Evolutionary conservation across 208 protist genomes (phyloP), one percentile per base, ranked within the genome.

Genomic region (Acanthamoeba sp.): DNA sequence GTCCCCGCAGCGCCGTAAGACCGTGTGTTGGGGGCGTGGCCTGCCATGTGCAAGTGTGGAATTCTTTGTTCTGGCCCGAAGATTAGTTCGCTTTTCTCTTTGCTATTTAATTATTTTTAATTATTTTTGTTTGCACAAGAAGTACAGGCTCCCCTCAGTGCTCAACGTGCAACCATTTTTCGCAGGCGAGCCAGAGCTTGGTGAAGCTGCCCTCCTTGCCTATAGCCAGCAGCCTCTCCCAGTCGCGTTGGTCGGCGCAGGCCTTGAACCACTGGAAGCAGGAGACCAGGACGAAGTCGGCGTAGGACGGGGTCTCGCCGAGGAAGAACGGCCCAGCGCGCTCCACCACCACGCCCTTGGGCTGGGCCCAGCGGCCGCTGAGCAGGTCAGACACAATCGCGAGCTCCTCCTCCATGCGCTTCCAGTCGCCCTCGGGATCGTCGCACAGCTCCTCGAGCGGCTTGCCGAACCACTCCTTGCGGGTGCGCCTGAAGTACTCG

Each of bases 381-480:
- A 91, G 84, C 55, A 91, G 1, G 57, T 91, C 84, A 1, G 84
- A 91, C 7, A 91, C 64, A 50, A 91, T 91, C 7, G 52, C 84
- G 32, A 91, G 1, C 40, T 91, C 84, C 84, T 91, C 6, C 20
- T 32, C 84, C 4, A 91, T 6, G 1, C 27, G 16, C 22, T 38
- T 69, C 84, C 84, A 91, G 18, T 71, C 36, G 24, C 36, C 48
- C 14, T 91, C 84, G 34, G 42, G 84, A 22, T 91, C 84, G 1
- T 62, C 48, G 52, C 55, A 71, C 52, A 91, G 40, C 52, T 38
- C 48, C 52, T 91, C 84, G 16, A 91, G 52, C 29, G 42, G 52
- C 84, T 73, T 71, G 84, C 84, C 84, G n/a, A 91, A 91, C 84
- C 57, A 73, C 32, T 59, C 52, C 1, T 34, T n/a, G 14, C 84